These are phyloP conservation scores for Barbatosphaeria neglecta DNA, from an alignment of 495 filamentous ascomycete genomes.

Conservation along the genomic window DNA sequence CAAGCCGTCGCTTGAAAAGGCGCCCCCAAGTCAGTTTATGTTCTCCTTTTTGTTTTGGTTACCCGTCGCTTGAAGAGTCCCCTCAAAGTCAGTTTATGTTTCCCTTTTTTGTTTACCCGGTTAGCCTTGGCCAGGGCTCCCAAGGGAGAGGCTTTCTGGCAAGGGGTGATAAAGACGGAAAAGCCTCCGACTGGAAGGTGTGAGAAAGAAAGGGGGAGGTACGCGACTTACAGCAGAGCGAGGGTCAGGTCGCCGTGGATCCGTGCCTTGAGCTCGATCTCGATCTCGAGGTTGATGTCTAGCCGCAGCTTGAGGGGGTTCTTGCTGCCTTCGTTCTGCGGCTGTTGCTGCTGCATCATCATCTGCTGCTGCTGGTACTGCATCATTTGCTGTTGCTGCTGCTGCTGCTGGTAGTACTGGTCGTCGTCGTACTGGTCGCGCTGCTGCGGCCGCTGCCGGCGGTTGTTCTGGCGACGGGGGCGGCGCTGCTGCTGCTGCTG, in stretches of 20 bases:
- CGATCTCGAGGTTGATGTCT: conserved; percentile 79
- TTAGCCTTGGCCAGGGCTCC: no score
- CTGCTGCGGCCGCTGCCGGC: conserved; percentile 12
- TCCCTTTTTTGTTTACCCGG: no score
- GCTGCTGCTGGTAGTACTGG: conserved; percentile 5
- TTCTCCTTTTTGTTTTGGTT: neutral
- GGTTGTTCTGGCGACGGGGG: no score
- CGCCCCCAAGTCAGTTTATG: no score
- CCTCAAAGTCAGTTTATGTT: no score
- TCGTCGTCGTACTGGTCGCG: neutral
- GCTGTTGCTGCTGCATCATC: conserved; percentile 6
- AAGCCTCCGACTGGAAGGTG: neutral
- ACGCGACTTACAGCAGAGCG: conserved; percentile 59
- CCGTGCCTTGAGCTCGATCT: conserved; percentile 82
- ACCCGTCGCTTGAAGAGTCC: neutral
- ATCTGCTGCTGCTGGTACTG: conserved; percentile 11
- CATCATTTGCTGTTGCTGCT: conserved; percentile 13
- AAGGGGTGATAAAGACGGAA: neutral
- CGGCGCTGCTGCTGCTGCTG: conserved; percentile 6
- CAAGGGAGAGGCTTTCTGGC: neutral
- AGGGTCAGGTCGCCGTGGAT: conserved; percentile 86
- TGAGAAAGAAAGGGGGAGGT: conserved; percentile 1
- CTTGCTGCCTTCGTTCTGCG: conserved; percentile 38
- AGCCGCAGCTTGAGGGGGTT: conserved; percentile 68
- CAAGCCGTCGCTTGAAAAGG: no score